Base-by-base conservation (phyloP, 2,329 filamentous ascomycete species). In the Paracoccidioides brasiliensis region DNA sequence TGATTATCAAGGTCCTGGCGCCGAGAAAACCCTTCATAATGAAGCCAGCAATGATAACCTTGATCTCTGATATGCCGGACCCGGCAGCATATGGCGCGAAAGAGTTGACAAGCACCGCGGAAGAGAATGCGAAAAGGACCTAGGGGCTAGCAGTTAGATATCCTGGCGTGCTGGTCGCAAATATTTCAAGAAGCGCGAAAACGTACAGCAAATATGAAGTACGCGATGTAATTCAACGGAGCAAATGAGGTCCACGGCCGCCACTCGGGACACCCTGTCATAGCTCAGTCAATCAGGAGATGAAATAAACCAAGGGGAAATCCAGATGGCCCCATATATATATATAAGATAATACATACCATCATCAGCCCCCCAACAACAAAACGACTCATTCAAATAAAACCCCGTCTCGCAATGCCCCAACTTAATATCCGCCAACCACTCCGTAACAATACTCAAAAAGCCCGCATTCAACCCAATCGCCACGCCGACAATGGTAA, bases 21-120 rank as follows among this genome's bases (percentile, higher is more conserved):
- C 91, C 90, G 14, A 98, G 78, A 66, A 98, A 98, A 0, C 90
- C 93, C 72, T 97, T 96, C 93, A 98, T 98, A 52, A 97, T 88
- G 68, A 98, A 98, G 3, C 93, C 93, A 4, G 91, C 93, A 66
- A 98, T 95, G 67, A 98, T 97, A 72, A 90, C 95, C 72, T 98
- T 98, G 78, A 98, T 98, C 74, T 98, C 93, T 10, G 90, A 96
- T 57, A 98, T 98, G 43, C 93, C 93, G 10, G 89, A 95, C 14
- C 93, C 93, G 38, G 93, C 93, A 9, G 93, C 93, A 69, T 98
- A 98, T 0, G 93, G 93, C 4, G 93, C 90, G 70, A 93, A 97
- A 0, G 82, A 83, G 68, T 89, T 93, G 66, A 98, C 93, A 43
- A 98, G 77, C 41, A 80, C 83, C 0, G 90, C 90, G 2, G 90